phyloP scores from a whole-genome alignment of 495 filamentous ascomycete genomes.

The Extremus antarcticus region DNA sequence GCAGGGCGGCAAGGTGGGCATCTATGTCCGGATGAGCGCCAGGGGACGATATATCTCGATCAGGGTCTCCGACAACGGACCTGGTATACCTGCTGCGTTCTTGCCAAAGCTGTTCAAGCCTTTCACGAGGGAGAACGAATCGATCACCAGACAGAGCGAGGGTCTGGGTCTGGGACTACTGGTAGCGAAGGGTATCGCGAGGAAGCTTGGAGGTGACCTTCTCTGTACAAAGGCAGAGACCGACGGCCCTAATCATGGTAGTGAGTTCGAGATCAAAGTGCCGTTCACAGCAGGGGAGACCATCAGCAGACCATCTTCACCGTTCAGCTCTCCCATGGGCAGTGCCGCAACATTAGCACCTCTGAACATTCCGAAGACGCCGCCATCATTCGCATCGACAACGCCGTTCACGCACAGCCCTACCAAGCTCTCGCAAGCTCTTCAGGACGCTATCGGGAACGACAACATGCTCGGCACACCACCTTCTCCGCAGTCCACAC shows the following conservation, averaged over 20 bases:
- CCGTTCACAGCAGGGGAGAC: slow-evolving; percentile 44
- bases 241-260: slow-evolving; percentile 53
- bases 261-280: slow-evolving; percentile 65
- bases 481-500: slow-evolving; percentile 3
- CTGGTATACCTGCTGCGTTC: slow-evolving; percentile 61
- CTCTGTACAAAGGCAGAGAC: slow-evolving; percentile 58
- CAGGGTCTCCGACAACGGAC: slow-evolving; percentile 56
- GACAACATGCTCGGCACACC: background rate
- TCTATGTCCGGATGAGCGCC: slow-evolving; percentile 43
- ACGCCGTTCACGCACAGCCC: slow-evolving; percentile 5
- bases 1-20: slow-evolving; percentile 46
- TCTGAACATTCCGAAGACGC: background rate
- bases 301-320: slow-evolving; percentile 26
- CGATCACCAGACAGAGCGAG: slow-evolving; percentile 59
- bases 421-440: background rate
- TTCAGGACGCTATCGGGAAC: background rate
- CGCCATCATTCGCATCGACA: background rate
- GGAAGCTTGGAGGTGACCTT: slow-evolving; percentile 67
- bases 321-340: slow-evolving; percentile 27
- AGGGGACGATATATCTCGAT: slow-evolving; percentile 48
- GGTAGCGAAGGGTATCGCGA: slow-evolving; percentile 64
- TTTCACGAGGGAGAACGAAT: slow-evolving; percentile 62
- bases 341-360: background rate
- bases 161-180: slow-evolving; percentile 65
- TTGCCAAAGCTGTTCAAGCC: slow-evolving; percentile 63